These are phyloP conservation scores for Eucalyptus erythrocorys DNA, from an alignment of 345 rosid genomes.

Conservation along the genomic window DNA sequence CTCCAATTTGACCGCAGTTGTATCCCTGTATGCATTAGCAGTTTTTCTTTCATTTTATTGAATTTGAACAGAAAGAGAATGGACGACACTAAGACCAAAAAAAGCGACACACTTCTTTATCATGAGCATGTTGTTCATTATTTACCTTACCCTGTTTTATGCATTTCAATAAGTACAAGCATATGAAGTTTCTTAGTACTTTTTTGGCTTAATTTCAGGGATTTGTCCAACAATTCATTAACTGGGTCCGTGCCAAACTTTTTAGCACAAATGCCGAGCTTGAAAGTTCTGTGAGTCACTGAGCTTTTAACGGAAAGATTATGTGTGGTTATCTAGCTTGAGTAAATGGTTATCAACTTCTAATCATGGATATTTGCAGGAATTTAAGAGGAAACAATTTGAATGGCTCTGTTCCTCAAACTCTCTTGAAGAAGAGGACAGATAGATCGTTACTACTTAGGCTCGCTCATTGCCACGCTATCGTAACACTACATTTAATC, in stretches of 20 bases:
- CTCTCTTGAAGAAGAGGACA: constrained; percentile 13
- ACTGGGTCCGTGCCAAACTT: constrained; percentile 29
- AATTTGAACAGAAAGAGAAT: background rate
- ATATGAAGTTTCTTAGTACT: background rate
- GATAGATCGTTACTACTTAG: constrained; percentile 4
- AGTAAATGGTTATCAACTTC: background rate
- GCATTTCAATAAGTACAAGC: background rate
- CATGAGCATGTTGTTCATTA: background rate
- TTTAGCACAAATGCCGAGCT: constrained; percentile 11
- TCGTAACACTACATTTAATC: background rate
- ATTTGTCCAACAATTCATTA: constrained; percentile 43
- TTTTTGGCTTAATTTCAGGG: constrained; percentile 15
- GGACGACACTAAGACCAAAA: background rate
- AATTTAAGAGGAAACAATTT: constrained; percentile 26
- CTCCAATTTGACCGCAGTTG: constrained; percentile 16
- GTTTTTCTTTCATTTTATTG: background rate
- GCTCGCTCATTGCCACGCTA: background rate
- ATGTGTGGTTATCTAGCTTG: background rate
- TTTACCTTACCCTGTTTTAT: background rate
- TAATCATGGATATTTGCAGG: constrained; percentile 1
- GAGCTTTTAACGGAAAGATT: background rate
- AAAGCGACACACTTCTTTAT: background rate
- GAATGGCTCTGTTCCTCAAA: constrained; percentile 22
- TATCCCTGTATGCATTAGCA: constrained; percentile 24
- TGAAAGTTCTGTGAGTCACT: constrained; percentile 19